These are phyloP conservation scores for Phanerodontia chrysosporium DNA, from an alignment of 768 basidiomycete species.

Conservation along the genomic window DNA sequence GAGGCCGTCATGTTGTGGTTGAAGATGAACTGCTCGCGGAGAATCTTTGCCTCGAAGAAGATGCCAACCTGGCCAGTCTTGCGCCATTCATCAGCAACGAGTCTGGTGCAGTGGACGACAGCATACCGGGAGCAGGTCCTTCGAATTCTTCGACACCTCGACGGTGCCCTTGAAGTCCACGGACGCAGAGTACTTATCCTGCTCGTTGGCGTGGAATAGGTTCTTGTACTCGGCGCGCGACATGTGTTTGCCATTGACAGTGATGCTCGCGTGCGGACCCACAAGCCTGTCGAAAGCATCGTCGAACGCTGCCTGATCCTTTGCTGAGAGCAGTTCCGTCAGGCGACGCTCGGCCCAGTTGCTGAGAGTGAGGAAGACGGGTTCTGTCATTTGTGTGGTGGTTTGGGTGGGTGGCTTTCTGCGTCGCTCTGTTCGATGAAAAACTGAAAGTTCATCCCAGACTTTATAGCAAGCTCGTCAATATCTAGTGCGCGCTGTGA, in stretches of 20 bases:
- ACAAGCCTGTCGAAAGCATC: constrained; percentile 39
- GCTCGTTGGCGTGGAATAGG: constrained; percentile 25
- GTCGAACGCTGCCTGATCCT: constrained; percentile 30
- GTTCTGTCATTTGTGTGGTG: constrained; percentile 2
- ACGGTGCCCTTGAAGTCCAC: constrained; percentile 9
- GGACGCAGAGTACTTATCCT: constrained; percentile 1
- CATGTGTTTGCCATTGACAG: constrained; percentile 29
- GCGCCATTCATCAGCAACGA: too few relatives aligned
- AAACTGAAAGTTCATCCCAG: too few relatives aligned
- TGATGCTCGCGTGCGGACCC: constrained; percentile 31
- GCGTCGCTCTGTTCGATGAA: too few relatives aligned
- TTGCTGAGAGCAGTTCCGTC: constrained; percentile 34
- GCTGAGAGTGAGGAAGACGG: constrained; percentile 38
- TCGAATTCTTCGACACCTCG: background rate
- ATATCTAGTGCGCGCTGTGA: too few relatives aligned
- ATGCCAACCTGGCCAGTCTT: constrained; percentile 20
- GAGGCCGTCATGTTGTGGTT: constrained; percentile 19
- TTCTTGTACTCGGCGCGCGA: constrained; percentile 31
- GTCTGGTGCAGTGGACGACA: background rate
- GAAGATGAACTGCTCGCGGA: constrained; percentile 11
- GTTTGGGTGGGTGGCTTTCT: too few relatives aligned
- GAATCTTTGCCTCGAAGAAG: constrained; percentile 18
- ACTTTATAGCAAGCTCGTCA: too few relatives aligned
- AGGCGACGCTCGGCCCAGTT: constrained; percentile 39
- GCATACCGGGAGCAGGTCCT: background rate